These are phyloP conservation scores for Clitopilus passeckerianus DNA, from an alignment of 768 basidiomycete species.

Conservation along the genomic window DNA sequence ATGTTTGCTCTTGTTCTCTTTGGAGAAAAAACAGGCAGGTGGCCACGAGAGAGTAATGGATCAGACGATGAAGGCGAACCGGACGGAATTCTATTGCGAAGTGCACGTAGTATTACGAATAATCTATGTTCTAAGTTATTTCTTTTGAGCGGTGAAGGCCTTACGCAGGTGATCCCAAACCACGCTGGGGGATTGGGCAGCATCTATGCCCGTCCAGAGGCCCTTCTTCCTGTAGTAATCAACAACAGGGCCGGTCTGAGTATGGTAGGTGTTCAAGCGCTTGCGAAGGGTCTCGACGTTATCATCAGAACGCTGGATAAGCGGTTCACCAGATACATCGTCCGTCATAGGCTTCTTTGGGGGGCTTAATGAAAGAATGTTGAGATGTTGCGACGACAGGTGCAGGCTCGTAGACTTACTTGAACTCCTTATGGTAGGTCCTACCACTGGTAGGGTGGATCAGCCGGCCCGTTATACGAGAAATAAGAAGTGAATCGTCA, in stretches of 20 bases:
- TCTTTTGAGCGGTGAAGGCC: conserved; percentile 46
- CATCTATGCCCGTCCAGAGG: conserved; percentile 89
- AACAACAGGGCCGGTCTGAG: conserved; percentile 92
- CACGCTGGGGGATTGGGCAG: conserved; percentile 85
- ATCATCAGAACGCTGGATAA: conserved; percentile 97
- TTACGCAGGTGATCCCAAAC: conserved; percentile 84
- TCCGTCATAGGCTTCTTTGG: conserved; percentile 95
- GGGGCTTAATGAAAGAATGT: conserved; percentile 52
- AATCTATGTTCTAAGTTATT: conserved; percentile 24
- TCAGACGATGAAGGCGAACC: background rate
- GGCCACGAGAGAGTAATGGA: background rate
- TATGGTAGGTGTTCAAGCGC: conserved; percentile 84
- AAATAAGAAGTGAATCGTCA: conserved; percentile 92
- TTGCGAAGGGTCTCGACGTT: conserved; percentile 93
- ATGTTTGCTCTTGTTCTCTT: background rate
- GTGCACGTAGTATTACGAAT: background rate
- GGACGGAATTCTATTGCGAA: background rate
- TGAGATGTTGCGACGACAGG: conserved; percentile 1
- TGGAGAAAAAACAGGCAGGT: background rate
- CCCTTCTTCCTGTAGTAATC: conserved; percentile 93
- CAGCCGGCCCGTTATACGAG: conserved; percentile 94
- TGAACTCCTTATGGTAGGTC: conserved; percentile 93
- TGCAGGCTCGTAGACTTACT: conserved; percentile 45
- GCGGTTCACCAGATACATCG: conserved; percentile 92
- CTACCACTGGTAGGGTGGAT: conserved; percentile 88